Evolutionary conservation across 495 filamentous ascomycete genomes (phyloP), one percentile per base, ranked within the genome.

Genomic region (Podospora pseudoanserina): DNA sequence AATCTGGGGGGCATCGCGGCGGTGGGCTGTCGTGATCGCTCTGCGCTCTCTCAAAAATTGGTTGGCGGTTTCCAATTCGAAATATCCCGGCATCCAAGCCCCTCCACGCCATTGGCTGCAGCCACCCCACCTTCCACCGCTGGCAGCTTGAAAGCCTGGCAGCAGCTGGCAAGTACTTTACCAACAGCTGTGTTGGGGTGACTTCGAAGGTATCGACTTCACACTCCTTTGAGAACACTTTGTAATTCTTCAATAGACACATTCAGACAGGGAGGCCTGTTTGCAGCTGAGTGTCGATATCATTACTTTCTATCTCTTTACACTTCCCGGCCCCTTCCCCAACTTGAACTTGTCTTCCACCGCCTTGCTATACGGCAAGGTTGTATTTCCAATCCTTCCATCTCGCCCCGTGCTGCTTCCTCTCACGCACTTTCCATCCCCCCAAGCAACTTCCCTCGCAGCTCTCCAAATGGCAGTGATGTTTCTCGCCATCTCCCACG

Each of bases 391-490:
- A 3, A 73, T 73, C 34, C 4, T 73, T 26, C 68, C 71, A 53
- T 34, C 69, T 4, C 44, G n/a, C 16, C 32, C 39, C 6, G 67
- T 66, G 9, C 60, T 71, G 63, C 68, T 69, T 13, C 72, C 72
- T 5, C 64, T 44, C 13, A 73, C 73, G 26, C 73, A 74, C 44
- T 60, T 71, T 6, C 65, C 67, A 5, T 26, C 49, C 1, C 34
- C 30, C 72, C 79, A 82, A 9, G 79, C 77, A 0, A 76, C 78
- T 11, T 71, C 73, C 0, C 73, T 75, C 18, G 81, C 82, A 34
- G 77, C 78, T 64, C 79, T 80, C 86, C 85, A 88, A 15, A 86
- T 71, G 18, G 74, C 76, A 18, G 75, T 73, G 34, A 81, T 77
- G 65, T 85, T 82, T 70, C 77, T 80, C 60, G 81, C 61, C 70